These are phyloP conservation scores for Malus hybrid DNA, from an alignment of 331 rosid species.

Conservation along the genomic window DNA sequence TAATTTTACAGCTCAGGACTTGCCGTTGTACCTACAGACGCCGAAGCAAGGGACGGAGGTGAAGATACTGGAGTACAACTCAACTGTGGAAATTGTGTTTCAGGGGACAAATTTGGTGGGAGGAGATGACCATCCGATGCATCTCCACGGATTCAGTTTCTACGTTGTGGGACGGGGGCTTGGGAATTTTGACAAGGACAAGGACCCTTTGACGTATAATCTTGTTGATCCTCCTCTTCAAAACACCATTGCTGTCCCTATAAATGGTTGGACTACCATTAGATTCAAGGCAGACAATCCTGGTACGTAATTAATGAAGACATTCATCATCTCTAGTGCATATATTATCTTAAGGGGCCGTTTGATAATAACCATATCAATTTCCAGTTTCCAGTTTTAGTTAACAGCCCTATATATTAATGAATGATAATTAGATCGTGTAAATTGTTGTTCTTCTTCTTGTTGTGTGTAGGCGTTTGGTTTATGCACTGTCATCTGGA, in stretches of 20 bases:
- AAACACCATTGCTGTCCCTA: conserved; percentile 35
- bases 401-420: background rate
- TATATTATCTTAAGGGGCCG: background rate
- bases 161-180: conserved; percentile 38
- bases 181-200: conserved; percentile 38
- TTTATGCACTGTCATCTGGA: conserved; percentile 53
- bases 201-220: conserved; percentile 32
- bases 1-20: conserved; percentile 30
- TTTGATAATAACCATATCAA: background rate
- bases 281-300: conserved; percentile 41
- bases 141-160: conserved; percentile 49
- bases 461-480: conserved; percentile 34
- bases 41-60: conserved; percentile 33
- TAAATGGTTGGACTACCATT: conserved; percentile 40
- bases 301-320: conserved; percentile 17
- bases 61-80: conserved; percentile 29
- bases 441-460: too few species aligned
- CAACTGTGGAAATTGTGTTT: conserved; percentile 40
- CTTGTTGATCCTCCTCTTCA: conserved; percentile 38
- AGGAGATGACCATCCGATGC: conserved; percentile 48
- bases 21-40: conserved; percentile 11
- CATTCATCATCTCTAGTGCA: background rate
- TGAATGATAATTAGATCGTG: background rate
- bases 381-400: background rate
- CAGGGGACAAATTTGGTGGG: conserved; percentile 47